Evolutionary conservation across 2,329 filamentous ascomycete species (phyloP).

Genomic region (Orbilia blumenaviensis): DNA sequence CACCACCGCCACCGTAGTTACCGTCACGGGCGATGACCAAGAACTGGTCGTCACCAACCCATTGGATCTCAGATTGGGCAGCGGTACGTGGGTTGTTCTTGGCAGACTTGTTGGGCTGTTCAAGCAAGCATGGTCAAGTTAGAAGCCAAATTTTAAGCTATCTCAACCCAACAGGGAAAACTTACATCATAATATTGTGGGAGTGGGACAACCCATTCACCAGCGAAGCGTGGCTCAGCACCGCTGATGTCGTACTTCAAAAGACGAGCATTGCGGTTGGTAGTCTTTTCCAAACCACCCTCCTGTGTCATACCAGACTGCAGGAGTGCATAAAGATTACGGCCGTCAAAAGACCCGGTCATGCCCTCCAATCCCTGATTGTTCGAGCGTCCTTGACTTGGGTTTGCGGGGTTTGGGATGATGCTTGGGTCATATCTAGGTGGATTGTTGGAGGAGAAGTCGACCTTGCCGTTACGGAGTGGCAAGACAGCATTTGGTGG

Average conservation of each 20-base stretch:
- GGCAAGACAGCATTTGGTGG: slow-evolving; percentile 74
- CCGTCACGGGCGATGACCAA: slow-evolving; percentile 73
- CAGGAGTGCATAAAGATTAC: slow-evolving; percentile 71
- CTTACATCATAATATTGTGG: slow-evolving; percentile 67
- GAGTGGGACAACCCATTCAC: slow-evolving; percentile 74
- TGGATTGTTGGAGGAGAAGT: slow-evolving; percentile 72
- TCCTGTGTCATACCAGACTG: slow-evolving; percentile 73
- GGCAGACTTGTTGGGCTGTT: slow-evolving; percentile 57
- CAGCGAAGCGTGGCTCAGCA: slow-evolving; percentile 63
- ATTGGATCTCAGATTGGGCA: slow-evolving; percentile 74
- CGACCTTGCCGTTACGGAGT: slow-evolving; percentile 67
- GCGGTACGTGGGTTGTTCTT: slow-evolving; percentile 68
- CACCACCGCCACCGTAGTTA: slow-evolving; percentile 67
- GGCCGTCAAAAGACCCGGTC: slow-evolving; percentile 71
- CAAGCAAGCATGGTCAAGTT: not conserved
- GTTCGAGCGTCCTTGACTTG: slow-evolving; percentile 72
- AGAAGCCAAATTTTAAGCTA: not conserved
- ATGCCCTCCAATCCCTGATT: slow-evolving; percentile 80
- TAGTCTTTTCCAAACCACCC: slow-evolving; percentile 68
- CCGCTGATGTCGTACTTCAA: slow-evolving; percentile 71
- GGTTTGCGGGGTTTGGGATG: slow-evolving; percentile 67
- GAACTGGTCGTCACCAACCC: slow-evolving; percentile 71
- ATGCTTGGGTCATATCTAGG: slow-evolving; percentile 68
- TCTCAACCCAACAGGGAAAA: not conserved
- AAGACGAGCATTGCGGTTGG: slow-evolving; percentile 69